These are phyloP conservation scores for Candida albicans DNA, from an alignment of 1,139 yeast species.

Conservation along the genomic window DNA sequence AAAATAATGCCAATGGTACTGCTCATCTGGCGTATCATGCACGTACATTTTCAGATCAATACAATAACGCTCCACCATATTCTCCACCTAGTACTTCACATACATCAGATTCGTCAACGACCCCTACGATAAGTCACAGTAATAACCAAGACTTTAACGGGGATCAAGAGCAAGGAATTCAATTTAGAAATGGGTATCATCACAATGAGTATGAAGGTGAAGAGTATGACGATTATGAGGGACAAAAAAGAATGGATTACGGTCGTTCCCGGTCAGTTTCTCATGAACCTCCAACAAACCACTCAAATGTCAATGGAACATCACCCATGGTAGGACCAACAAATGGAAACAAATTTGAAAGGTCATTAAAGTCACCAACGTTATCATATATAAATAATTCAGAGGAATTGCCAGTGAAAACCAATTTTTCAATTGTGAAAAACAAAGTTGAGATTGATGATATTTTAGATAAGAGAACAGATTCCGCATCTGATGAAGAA, in stretches of 20 bases:
- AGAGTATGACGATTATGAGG: background rate
- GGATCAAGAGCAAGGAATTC: background rate
- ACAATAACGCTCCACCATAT: constrained; percentile 7
- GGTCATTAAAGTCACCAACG: constrained; percentile 11
- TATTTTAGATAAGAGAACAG: constrained; percentile 1
- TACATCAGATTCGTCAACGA: constrained; percentile 11
- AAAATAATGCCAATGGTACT: constrained; percentile 17
- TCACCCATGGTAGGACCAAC: constrained; percentile 14
- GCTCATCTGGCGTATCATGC: constrained; percentile 2
- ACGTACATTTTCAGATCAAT: constrained; percentile 10
- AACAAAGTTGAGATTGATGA: background rate
- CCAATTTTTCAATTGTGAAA: constrained; percentile 6
- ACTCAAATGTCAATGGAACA: constrained; percentile 1
- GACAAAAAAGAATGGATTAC: constrained; percentile 5
- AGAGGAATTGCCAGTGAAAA: background rate
- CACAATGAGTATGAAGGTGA: background rate
- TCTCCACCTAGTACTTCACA: constrained; percentile 9
- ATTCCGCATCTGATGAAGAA: constrained; percentile 7
- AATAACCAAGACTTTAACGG: background rate
- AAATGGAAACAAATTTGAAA: constrained; percentile 1
- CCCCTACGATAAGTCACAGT: constrained; percentile 7
- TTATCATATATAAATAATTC: constrained; percentile 2
- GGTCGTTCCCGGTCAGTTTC: constrained; percentile 19
- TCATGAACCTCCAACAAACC: constrained; percentile 20
- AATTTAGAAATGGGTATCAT: constrained; percentile 7